Base-by-base conservation (phyloP, 2,329 filamentous ascomycete species). In the Aureobasidium leucospermi region DNA sequence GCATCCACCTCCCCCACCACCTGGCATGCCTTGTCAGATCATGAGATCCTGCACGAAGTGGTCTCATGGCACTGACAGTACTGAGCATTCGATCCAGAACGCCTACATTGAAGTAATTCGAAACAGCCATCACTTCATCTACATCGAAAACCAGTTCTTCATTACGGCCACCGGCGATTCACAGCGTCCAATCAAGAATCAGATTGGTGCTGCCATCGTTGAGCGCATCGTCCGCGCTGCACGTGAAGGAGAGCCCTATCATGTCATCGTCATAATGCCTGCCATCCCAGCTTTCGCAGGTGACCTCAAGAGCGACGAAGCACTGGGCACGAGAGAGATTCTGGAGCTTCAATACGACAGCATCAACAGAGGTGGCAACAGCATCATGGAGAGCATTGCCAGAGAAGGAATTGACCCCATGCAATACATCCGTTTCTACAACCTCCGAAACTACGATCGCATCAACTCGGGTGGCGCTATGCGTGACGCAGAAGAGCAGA, bases 341-440 rank as follows among this genome's bases (percentile, higher is more conserved):
- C 92, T 94, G 87, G 89, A 94, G 70, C 93, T 88, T 71, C 89
- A 94, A 69, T 93, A 94, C 74, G 79, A 84, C 67, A 87, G 84
- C 55, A 94, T 94, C 74, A 88, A 84, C 71, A 84, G 89, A 38
- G 88, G 88, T 34, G 88, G 87, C 2, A 76, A 89, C 70, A 88
- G 85, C 61, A 94, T 95, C 69, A 85, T 92, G 68, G 88, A 92
- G 70, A 79, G 79, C 47, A 80, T 92, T 56, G 77, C 78, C 16
- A 77, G 81, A 58, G 80, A 81, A 34, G 88, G 89, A 8, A 79
- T 91, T 52, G 79, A 93, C 67, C 87, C 88, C 1, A 77, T 80
- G 67, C 76, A 85, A 45, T 94, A 92, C 73, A 89, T 95, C 65
- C 80, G 85, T 52, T 94, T 94, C 75, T 94, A 90, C 76, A 94